phyloP scores from a whole-genome alignment of 768 basidiomycete genomes.

The Lactarius sp. region DNA sequence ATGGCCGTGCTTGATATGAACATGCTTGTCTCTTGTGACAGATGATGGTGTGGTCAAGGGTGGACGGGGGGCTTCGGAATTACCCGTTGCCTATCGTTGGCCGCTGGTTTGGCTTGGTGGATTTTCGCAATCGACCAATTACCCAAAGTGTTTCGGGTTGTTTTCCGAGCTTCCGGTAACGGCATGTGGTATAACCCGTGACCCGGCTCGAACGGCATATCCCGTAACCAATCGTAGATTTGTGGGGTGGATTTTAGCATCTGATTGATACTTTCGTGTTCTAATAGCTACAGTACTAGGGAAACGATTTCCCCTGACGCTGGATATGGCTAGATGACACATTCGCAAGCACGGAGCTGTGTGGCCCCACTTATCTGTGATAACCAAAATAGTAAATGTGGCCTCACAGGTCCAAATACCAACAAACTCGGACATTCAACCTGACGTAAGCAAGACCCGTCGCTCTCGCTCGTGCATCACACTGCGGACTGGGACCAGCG shows the following conservation, averaged over 20 bases:
- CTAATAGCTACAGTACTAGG: neutral
- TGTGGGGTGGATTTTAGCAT: neutral
- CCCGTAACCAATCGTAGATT: neutral
- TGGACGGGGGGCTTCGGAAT: neutral
- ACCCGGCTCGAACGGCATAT: neutral
- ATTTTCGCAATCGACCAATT: neutral
- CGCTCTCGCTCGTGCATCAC: neutral
- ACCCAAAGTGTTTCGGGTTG: neutral
- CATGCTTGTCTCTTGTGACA: slow-evolving; percentile 25
- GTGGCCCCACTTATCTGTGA: neutral
- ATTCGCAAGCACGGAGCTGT: neutral
- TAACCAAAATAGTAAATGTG: neutral
- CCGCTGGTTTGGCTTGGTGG: neutral
- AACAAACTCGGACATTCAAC: neutral
- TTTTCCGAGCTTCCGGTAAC: neutral
- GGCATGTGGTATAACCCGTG: neutral
- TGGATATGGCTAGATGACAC: neutral
- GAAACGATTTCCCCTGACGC: neutral
- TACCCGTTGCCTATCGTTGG: neutral
- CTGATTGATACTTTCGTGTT: neutral
- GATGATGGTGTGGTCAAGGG: neutral
- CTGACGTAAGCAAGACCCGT: neutral
- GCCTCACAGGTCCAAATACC: slow-evolving; percentile 14
- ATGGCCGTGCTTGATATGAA: slow-evolving; percentile 36
- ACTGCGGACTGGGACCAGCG: neutral